Evolutionary conservation across 805 yeast genomes (phyloP).

Genomic region (Barnettozyma sucrosica): DNA sequence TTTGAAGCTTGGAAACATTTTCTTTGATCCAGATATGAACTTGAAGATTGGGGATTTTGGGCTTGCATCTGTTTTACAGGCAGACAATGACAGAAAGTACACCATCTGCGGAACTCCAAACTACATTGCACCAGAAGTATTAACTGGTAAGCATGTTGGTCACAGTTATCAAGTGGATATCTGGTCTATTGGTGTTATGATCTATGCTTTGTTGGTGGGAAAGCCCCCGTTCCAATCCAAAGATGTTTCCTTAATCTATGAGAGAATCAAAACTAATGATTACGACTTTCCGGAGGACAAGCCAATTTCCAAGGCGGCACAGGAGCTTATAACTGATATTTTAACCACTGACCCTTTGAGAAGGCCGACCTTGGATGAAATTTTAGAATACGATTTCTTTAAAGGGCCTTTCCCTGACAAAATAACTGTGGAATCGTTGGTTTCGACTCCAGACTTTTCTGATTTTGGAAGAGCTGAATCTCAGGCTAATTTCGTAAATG

Average conservation of each 20-base stretch:
- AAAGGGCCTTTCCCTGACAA: conserved; percentile 75
- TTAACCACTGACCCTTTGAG: conserved; percentile 70
- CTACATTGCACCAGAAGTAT: conserved; percentile 96
- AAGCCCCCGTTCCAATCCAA: conserved; percentile 98
- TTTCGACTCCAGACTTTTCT: conserved; percentile 53
- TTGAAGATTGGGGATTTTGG: conserved; percentile 98
- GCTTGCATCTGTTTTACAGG: conserved; percentile 86
- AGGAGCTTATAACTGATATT: conserved; percentile 62
- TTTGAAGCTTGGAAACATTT: conserved; percentile 90
- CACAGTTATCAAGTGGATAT: conserved; percentile 93
- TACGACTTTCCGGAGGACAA: conserved; percentile 71
- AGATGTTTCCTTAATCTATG: conserved; percentile 88
- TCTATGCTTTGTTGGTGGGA: conserved; percentile 87
- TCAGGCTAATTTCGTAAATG: conserved; percentile 56
- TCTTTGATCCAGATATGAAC: conserved; percentile 90
- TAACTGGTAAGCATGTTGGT: conserved; percentile 81
- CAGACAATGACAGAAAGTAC: conserved; percentile 67
- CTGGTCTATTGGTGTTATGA: conserved; percentile 97
- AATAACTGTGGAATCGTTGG: conserved; percentile 57
- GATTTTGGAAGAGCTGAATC: conserved; percentile 57
- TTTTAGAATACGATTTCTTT: conserved; percentile 83
- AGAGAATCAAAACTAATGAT: conserved; percentile 80
- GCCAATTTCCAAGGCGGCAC: conserved; percentile 64
- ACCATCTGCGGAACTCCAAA: conserved; percentile 99
- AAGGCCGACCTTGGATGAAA: conserved; percentile 77